Conservation (phyloP, 352 stramenopile genomes). For the Phytophthora gonapodyides region DNA sequence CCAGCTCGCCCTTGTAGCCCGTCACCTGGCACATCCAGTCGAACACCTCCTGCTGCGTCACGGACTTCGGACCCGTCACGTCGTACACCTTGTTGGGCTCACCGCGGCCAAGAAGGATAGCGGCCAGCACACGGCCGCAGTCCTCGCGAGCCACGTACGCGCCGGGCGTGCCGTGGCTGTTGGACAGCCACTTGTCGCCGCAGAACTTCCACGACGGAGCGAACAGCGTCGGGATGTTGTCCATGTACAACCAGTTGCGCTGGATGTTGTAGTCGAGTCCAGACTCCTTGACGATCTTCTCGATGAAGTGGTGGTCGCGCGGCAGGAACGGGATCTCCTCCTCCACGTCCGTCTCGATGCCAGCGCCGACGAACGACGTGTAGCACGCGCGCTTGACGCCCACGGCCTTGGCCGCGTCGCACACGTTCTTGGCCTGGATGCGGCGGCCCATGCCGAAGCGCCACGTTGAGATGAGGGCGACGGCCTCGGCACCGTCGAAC, state of each 20-base stretch:
- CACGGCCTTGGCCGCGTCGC: slow-evolving; percentile 22
- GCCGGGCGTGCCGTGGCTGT: slow-evolving; percentile 32
- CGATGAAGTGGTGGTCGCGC: slow-evolving; percentile 33
- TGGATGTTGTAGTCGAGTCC: slow-evolving; percentile 45
- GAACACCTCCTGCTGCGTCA: slow-evolving; percentile 29
- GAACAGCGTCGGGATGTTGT: slow-evolving; percentile 38
- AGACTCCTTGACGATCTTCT: slow-evolving; percentile 28
- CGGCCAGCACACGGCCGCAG: slow-evolving; percentile 29
- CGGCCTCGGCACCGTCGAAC: slow-evolving; percentile 20
- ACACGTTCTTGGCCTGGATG: slow-evolving; percentile 25
- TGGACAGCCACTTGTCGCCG: slow-evolving; percentile 36
- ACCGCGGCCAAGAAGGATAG: slow-evolving; percentile 28
- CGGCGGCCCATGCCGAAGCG: slow-evolving; percentile 17
- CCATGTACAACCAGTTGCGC: slow-evolving; percentile 42
- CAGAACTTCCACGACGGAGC: slow-evolving; percentile 41
- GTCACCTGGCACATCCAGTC: slow-evolving; percentile 37
- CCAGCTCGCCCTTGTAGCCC: slow-evolving; percentile 32
- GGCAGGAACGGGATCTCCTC: slow-evolving; percentile 42
- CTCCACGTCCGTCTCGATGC: slow-evolving; percentile 21
- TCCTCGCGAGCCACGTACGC: slow-evolving; percentile 34
- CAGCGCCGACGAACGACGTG: slow-evolving; percentile 37
- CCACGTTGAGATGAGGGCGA: slow-evolving; percentile 24
- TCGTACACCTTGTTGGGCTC: slow-evolving; percentile 38
- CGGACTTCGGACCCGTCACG: slow-evolving; percentile 26
- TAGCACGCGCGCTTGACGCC: slow-evolving; percentile 41